Conservation (phyloP, 1,284 basidiomycete species). For the Trichosporon faecale region DNA sequence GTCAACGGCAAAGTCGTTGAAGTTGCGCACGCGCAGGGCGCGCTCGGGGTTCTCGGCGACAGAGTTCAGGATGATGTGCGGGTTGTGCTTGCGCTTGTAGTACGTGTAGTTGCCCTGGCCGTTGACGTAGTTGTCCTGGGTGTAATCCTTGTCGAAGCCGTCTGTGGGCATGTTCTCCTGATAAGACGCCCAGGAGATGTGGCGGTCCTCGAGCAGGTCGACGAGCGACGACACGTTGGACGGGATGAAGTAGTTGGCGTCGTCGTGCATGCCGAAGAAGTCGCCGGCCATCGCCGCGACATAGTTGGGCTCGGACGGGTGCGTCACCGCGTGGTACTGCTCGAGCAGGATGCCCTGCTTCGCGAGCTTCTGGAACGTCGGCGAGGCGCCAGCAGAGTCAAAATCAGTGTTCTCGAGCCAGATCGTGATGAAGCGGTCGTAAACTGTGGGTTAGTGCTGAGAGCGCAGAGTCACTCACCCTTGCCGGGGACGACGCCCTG, state of each 20-base stretch:
- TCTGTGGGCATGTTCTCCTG: slow-evolving; percentile 63
- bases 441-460: slow-evolving; percentile 36
- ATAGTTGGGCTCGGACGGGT: slow-evolving; percentile 43
- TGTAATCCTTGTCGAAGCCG: slow-evolving; percentile 55
- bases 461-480: not conserved
- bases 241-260: slow-evolving; percentile 48
- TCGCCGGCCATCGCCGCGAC: slow-evolving; percentile 55
- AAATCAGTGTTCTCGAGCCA: slow-evolving; percentile 58
- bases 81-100: slow-evolving; percentile 61
- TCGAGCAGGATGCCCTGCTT: slow-evolving; percentile 59
- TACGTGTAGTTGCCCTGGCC: slow-evolving; percentile 51
- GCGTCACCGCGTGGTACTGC: slow-evolving; percentile 61
- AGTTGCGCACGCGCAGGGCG: slow-evolving; percentile 61
- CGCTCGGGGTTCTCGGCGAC: slow-evolving; percentile 55
- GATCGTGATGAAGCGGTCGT: slow-evolving; percentile 58
- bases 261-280: slow-evolving; percentile 60
- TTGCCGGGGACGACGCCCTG: slow-evolving; percentile 51
- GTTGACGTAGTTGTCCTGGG: slow-evolving; percentile 56
- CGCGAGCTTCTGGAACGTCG: slow-evolving; percentile 57
- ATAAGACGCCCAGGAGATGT: slow-evolving; percentile 54
- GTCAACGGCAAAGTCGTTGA: slow-evolving; percentile 52
- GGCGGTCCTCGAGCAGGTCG: slow-evolving; percentile 63
- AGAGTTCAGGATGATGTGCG: slow-evolving; percentile 59
- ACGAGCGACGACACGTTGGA: slow-evolving; percentile 59
- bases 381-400: slow-evolving; percentile 40